A percentile compares a stretch with the other conserved stretches of the same genome.
Evolutionary conservation across 257 asterid species (phyloP).

Genomic region (Lavandula angustifolia): DNA sequence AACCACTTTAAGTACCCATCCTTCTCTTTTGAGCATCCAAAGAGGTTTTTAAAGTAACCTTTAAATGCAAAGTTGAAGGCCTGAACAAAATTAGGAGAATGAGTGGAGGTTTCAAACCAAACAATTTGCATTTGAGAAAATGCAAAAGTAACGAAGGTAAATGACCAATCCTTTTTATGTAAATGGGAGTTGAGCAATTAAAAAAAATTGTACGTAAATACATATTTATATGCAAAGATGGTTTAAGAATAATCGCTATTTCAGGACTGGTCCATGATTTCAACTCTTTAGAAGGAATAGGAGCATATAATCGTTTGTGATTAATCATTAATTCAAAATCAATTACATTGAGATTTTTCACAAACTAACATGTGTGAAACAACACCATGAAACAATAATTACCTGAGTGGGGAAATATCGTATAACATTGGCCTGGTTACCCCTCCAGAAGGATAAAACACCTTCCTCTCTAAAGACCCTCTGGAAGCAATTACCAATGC

Average conservation of each 20-base stretch:
- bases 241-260: slow-evolving; percentile 1
- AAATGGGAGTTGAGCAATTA: background rate
- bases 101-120: background rate
- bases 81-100: slow-evolving; percentile 35
- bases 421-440: slow-evolving; percentile 93
- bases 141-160: background rate
- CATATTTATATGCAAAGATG: background rate
- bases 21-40: slow-evolving; percentile 75
- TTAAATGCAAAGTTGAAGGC: slow-evolving; percentile 91
- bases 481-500: slow-evolving; percentile 66
- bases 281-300: background rate
- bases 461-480: slow-evolving; percentile 84
- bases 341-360: background rate
- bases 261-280: background rate
- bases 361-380: background rate
- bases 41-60: slow-evolving; percentile 68
- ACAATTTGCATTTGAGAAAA: background rate
- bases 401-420: slow-evolving; percentile 99
- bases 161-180: background rate
- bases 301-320: background rate
- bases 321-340: background rate
- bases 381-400: background rate
- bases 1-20: slow-evolving; percentile 85
- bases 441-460: slow-evolving; percentile 82
- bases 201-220: background rate